Evolutionary conservation across 176 grass and related monocot genomes (phyloP).

Genomic region (Avena atlantica): DNA sequence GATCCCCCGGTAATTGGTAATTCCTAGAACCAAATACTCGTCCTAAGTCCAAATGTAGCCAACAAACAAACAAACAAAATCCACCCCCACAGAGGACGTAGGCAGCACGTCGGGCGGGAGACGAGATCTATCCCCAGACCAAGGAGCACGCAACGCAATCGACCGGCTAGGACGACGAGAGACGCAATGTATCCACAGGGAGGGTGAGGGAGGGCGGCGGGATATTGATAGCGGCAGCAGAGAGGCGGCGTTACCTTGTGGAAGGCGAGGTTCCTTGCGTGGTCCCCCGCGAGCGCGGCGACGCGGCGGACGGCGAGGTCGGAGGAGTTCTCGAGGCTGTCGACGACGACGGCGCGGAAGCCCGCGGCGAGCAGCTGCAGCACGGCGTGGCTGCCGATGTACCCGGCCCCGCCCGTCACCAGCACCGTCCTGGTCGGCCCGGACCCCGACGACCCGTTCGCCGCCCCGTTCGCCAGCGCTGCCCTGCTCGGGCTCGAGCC

Average conservation of each 20-base stretch:
- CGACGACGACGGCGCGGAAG: slow-evolving; percentile 67
- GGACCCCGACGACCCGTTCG: slow-evolving; percentile 26
- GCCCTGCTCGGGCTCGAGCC: slow-evolving; percentile 45
- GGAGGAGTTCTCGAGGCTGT: slow-evolving; percentile 88
- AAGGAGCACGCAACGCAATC: not conserved
- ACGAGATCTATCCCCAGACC: slow-evolving; percentile 13
- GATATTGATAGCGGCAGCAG: not conserved
- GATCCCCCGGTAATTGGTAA: not conserved
- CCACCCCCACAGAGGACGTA: not conserved
- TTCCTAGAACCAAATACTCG: not conserved
- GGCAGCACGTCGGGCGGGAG: not conserved
- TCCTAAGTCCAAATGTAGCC: not conserved
- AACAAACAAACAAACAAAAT: not conserved
- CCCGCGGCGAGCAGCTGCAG: slow-evolving; percentile 79
- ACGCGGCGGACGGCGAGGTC: slow-evolving; percentile 74
- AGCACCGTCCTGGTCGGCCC: slow-evolving; percentile 62
- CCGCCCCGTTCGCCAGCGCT: slow-evolving; percentile 11
- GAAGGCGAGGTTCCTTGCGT: slow-evolving; percentile 58
- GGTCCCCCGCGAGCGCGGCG: slow-evolving; percentile 66
- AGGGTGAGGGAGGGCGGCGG: not conserved
- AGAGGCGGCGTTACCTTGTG: slow-evolving; percentile 57
- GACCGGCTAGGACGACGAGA: not conserved
- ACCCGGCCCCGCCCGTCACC: slow-evolving; percentile 86
- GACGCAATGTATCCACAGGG: not conserved
- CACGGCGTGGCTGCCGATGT: slow-evolving; percentile 98